phyloP scores from a whole-genome alignment of 495 filamentous ascomycete genomes.

The Rostrohypoxylon terebratum region DNA sequence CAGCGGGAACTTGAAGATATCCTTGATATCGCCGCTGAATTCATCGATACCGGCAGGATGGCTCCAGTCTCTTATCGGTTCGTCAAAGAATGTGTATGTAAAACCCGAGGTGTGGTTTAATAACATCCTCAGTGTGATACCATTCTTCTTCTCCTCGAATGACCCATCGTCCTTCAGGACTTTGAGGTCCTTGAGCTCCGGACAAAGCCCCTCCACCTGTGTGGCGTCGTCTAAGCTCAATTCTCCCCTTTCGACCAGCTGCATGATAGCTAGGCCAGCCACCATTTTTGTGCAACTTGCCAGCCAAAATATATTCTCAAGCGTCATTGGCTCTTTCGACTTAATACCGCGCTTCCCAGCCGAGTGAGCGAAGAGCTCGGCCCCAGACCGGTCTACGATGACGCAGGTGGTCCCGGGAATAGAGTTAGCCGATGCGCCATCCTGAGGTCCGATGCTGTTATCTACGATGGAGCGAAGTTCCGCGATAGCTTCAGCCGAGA shows the following conservation, averaged over 20 bases:
- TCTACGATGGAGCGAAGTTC: slow-evolving; percentile 37
- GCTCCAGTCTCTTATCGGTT: slow-evolving; percentile 59
- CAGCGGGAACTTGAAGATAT: slow-evolving; percentile 59
- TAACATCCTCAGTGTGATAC: slow-evolving; percentile 72
- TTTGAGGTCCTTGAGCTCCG: slow-evolving; percentile 63
- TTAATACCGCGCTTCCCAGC: slow-evolving; percentile 57
- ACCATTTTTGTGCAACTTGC: slow-evolving; percentile 71
- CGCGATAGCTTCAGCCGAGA: slow-evolving; percentile 24
- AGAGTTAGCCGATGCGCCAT: slow-evolving; percentile 32
- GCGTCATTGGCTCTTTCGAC: slow-evolving; percentile 56
- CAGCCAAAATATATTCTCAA: slow-evolving; percentile 69
- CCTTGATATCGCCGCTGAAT: slow-evolving; percentile 60
- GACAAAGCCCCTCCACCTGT: slow-evolving; percentile 58
- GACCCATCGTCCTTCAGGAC: slow-evolving; percentile 61
- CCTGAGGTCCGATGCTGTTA: slow-evolving; percentile 14
- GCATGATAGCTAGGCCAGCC: slow-evolving; percentile 68
- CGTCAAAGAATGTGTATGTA: slow-evolving; percentile 66
- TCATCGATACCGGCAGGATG: slow-evolving; percentile 65
- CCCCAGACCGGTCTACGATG: slow-evolving; percentile 62
- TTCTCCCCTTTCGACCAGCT: slow-evolving; percentile 68
- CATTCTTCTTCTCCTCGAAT: slow-evolving; percentile 62
- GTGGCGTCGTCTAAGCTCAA: slow-evolving; percentile 65
- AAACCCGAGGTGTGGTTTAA: slow-evolving; percentile 69
- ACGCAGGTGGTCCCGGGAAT: slow-evolving; percentile 62
- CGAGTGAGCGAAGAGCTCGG: slow-evolving; percentile 61